Evolutionary conservation across 2,329 filamentous ascomycete genomes (phyloP), one percentile per base, ranked within the genome.

Genomic region (Pseudogymnoascus sp.): DNA sequence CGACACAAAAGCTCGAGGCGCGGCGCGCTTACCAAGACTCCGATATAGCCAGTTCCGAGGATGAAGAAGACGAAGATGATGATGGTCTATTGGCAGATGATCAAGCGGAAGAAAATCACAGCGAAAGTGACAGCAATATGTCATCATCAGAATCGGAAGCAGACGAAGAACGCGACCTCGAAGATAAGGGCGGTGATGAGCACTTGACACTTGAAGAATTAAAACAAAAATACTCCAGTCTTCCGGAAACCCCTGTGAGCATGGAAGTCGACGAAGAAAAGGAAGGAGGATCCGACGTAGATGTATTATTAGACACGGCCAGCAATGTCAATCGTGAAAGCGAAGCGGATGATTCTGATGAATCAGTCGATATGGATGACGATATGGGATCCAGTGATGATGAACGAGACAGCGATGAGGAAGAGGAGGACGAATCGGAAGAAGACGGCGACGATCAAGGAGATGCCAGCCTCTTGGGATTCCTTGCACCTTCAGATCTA

Each of bases 291-390:
- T 50, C 33, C 38, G 33, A 64, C 16, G 24, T 50, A 19, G 60
- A 64, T 31, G 63, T 64, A 47, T 42, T 65, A 21, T 64, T 65
- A 21, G 68, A 68, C 26, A 53, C 65, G 31, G 68, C 67, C 40
- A 62, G 69, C 10, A 72, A 75, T 62, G 66, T 67, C 59, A 56
- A 56, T 10, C n/a, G 50, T 10, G 68, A 67, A 24, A 64, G 66
- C 24, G 73, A 73, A 5, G 68, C 74, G 44, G 77, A 79, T 47
- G 83, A 85, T 7, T 85, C 81, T 47, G 86, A 88, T 67, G 85
- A 88, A 70, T 87, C 86, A 1, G 77, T 87, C 21, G 84, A 87
- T 68, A 88, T 88, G 85, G 85, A 88, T 67, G 85, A 87, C 64
- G 85, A 87, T 63, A 75, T 86, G 67, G 84, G 82, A 2, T 85